A percentile compares a stretch with the other conserved stretches of the same genome.
Evolutionary conservation across 164 flowering plant species (phyloP).

Genomic region (Tetrastigma voinierianum): DNA sequence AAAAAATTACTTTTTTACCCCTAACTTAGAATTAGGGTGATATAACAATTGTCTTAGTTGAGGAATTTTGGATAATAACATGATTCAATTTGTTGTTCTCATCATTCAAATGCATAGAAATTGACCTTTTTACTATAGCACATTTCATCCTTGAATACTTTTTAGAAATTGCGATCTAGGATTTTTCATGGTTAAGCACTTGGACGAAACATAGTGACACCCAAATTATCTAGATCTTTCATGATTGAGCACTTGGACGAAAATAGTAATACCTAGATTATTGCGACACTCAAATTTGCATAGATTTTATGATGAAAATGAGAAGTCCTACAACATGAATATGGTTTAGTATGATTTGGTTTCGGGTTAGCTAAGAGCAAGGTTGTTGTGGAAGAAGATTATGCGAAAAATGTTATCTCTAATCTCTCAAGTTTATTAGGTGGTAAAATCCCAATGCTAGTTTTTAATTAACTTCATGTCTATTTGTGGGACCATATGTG

Average conservation of each 20-base stretch:
- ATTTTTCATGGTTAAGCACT: constrained; percentile 64
- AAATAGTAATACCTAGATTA: constrained; percentile 87
- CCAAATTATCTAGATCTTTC: constrained; percentile 89
- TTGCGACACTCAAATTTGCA: constrained; percentile 61
- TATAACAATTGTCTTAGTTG: constrained; percentile 68
- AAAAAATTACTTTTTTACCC: too few relatives aligned
- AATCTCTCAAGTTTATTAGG: too few relatives aligned
- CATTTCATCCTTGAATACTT: constrained; percentile 6
- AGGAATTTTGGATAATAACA: constrained; percentile 80
- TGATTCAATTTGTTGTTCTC: not conserved
- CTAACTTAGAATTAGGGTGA: too few relatives aligned
- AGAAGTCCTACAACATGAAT: not conserved
- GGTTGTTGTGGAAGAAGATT: too few relatives aligned
- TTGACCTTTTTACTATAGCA: too few relatives aligned
- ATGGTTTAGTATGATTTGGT: not conserved
- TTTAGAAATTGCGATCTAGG: constrained; percentile 67
- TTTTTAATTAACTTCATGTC: too few relatives aligned
- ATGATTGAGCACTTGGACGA: constrained; percentile 69
- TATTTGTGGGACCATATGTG: too few relatives aligned
- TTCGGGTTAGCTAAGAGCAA: too few relatives aligned
- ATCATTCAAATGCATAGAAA: too few relatives aligned
- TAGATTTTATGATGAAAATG: constrained; percentile 65
- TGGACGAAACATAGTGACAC: constrained; percentile 80
- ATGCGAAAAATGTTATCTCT: too few relatives aligned
- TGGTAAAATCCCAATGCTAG: too few relatives aligned